A percentile compares a stretch with the other conserved stretches of the same genome.
These are phyloP conservation scores for Arabidopsis suecica DNA, from an alignment of 345 rosid genomes.

Conservation along the genomic window DNA sequence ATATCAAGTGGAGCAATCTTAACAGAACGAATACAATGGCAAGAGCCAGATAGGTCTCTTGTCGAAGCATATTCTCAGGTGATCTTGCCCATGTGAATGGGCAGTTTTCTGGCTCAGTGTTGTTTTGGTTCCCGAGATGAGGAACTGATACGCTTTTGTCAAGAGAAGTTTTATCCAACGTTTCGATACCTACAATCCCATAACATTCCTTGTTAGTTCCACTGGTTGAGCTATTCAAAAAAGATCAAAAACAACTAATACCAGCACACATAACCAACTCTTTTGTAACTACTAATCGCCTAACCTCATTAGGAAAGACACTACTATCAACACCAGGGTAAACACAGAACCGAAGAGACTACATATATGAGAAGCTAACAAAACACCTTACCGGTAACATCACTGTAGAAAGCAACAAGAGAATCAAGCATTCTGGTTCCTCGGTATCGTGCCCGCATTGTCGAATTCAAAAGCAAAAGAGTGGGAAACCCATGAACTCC, in stretches of 20 bases:
- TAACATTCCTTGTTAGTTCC: constrained; percentile 25
- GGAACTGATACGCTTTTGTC: constrained; percentile 50
- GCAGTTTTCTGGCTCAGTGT: constrained; percentile 71
- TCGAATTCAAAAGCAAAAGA: constrained; percentile 80
- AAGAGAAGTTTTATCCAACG: constrained; percentile 48
- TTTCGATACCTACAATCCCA: constrained; percentile 46
- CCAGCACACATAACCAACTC: not conserved
- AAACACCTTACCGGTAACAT: constrained; percentile 65
- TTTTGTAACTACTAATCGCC: not conserved
- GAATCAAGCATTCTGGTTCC: constrained; percentile 77
- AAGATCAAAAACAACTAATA: not conserved
- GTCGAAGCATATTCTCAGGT: constrained; percentile 82
- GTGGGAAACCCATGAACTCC: constrained; percentile 97
- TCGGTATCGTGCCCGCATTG: constrained; percentile 66
- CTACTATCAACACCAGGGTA: not conserved
- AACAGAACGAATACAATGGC: constrained; percentile 73
- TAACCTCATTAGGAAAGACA: not conserved
- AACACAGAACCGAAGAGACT: not conserved
- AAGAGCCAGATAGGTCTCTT: constrained; percentile 81
- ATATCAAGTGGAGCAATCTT: constrained; percentile 60
- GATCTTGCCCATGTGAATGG: constrained; percentile 98
- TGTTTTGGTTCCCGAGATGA: constrained; percentile 56
- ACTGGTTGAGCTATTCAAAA: not conserved
- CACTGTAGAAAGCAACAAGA: constrained; percentile 71
- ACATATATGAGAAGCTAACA: not conserved